Evolutionary conservation across 441 rosid species (phyloP).

Genomic region (Omphalea diandra): DNA sequence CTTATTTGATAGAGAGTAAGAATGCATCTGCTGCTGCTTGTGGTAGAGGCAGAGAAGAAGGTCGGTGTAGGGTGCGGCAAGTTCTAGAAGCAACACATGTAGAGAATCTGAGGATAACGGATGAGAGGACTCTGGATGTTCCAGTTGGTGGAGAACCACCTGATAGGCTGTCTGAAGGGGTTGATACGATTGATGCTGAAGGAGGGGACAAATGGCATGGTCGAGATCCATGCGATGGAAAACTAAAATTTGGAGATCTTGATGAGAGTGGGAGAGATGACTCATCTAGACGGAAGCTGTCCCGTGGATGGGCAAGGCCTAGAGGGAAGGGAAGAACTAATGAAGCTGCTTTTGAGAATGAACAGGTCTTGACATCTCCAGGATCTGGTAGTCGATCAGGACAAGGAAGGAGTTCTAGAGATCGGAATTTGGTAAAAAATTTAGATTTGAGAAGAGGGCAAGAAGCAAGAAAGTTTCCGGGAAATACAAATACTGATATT

Average conservation of each 20-base stretch:
- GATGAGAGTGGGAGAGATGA: constrained; percentile 83
- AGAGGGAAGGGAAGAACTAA: constrained; percentile 69
- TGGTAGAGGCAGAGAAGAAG: constrained; percentile 77
- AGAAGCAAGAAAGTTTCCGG: constrained; percentile 49
- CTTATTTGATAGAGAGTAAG: constrained; percentile 52
- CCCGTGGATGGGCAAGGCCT: constrained; percentile 60
- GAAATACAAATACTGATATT: constrained; percentile 42
- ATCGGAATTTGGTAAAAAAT: constrained; percentile 47
- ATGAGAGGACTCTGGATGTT: constrained; percentile 44
- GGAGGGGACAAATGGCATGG: constrained; percentile 50
- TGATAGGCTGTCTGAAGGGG: constrained; percentile 46
- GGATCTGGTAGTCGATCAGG: constrained; percentile 61
- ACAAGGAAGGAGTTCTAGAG: constrained; percentile 47
- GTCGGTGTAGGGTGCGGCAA: constrained; percentile 68
- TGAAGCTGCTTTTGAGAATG: constrained; percentile 63
- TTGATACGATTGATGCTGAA: constrained; percentile 46
- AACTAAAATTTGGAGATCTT: constrained; percentile 54
- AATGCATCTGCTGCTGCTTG: constrained; percentile 40
- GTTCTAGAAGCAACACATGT: constrained; percentile 53
- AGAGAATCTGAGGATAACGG: constrained; percentile 39
- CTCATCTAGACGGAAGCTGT: constrained; percentile 56
- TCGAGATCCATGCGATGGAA: constrained; percentile 49
- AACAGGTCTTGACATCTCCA: constrained; percentile 60
- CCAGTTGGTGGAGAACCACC: constrained; percentile 39
- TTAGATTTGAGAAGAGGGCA: constrained; percentile 50